Base-by-base conservation (phyloP, 345 rosid genomes). In the Barbarea vulgaris region DNA sequence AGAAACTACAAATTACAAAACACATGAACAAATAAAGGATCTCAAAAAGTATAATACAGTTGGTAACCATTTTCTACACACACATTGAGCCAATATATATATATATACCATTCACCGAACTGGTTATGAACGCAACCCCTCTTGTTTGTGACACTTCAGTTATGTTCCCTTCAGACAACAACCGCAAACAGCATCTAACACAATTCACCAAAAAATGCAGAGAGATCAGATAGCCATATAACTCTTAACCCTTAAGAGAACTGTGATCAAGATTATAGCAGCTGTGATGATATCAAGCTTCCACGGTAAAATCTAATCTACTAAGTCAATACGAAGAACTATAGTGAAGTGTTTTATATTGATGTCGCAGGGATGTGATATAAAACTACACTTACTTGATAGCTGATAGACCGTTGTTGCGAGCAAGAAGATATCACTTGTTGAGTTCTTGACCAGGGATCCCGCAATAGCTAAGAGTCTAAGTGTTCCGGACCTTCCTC, bases 401-500 rank as follows among this genome's bases (percentile, higher is more conserved):
- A 63, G 59, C 70, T 73, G 64, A 55, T 53, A 31, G 24, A 57
- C 22, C n/a, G 17, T 58, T 58, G 69, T 31, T 65, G 80, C 67
- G 58, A 71, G 71, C 52, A 53, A 55, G 81, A 78, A 37, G 81
- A 77, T 78, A 83, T 83, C 83, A 61, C 72, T 85, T 53, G 78
- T 47, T 36, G 48, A 54, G 80, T 64, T 83, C 74, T 72, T 79
- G 69, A 86, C 73, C 64, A 80, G 50, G 44, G 78, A 39, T 68
- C 80, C 78, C 3, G 69, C 56, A 75, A 71, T 65, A 74, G 81
- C 87, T 81, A 81, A 60, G n/a, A 81, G 44, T 80, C 78, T 76
- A 56, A 54, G 76, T 65, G 80, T 75, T 79, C 70, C 82, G 33
- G 64, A 83, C 84, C 67, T 77, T 64, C 83, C 80, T 78, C 96